Base-by-base conservation (phyloP, 164 flowering plant genomes). In the Dillenia turbinata region DNA sequence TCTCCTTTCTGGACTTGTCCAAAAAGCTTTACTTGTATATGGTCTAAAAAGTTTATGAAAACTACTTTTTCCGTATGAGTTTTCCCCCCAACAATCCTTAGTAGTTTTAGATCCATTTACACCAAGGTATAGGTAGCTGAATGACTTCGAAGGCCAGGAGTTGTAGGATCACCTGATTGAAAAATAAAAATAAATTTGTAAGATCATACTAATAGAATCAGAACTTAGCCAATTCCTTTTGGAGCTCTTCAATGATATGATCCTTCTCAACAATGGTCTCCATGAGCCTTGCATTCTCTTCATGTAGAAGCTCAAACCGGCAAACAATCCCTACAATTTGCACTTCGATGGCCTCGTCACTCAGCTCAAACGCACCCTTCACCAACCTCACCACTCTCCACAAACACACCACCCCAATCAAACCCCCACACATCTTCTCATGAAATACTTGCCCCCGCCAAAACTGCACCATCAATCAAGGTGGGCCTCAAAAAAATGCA, bases 361-460 rank as follows among this genome's bases (percentile, higher is more conserved):
- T 81, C 24, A 87, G 65, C 80, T 87, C 92, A 51, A 81, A 83
- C 10, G 78, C 83, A n/a, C 82, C 80, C 75, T 87, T 89, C 46
- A 83, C 76, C 43, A 83, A 76, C 66, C 83, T 75, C 45, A 81
- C 72, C 9, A 87, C 75, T 10, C 89, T 68, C 89, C 92, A 87
- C 66, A 87, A 58, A 60, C 92, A 79, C 66, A 73, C 89, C 73
- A 83, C 79, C 53, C 77, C 75, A 16, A 87, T 26, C 67, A 84
- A 58, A 56, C 89, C 92, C 3, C 82, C 82, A 10, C 82, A 86
- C 6, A 66, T 64, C 54, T 49, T 57, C 70, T 69, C 79, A 78
- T 12, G 71, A 87, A 54, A n/a, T n/a, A n/a, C n/a, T n/a, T 2
- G 89, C 92, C 57, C 66, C 80, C 8, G 61, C 59, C 26, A 78